These are phyloP conservation scores for Dioscorea alata DNA, from an alignment of 106 monocot genomes.

Conservation along the genomic window DNA sequence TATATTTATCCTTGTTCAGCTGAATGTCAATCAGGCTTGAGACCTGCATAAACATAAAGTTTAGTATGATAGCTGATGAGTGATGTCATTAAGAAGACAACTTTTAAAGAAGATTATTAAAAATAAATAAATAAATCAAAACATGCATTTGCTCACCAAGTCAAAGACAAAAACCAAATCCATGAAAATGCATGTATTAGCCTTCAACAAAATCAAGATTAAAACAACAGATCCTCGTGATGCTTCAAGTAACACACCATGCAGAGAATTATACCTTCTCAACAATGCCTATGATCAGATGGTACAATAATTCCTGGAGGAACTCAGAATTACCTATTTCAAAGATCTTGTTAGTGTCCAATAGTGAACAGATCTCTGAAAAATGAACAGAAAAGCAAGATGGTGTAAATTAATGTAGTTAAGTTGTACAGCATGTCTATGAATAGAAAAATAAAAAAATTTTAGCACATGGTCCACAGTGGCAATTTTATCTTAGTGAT, in stretches of 20 bases:
- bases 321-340: conserved; percentile 84
- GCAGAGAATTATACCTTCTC: conserved; percentile 43
- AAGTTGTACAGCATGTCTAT: no score
- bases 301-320: conserved; percentile 57
- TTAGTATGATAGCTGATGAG: no score
- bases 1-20: conserved; percentile 74
- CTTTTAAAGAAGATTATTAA: neutral
- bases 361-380: conserved; percentile 77
- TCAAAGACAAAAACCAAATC: conserved; percentile 89
- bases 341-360: conserved; percentile 89
- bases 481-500: no score
- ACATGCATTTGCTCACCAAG: conserved; percentile 47
- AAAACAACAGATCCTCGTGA: neutral
- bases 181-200: conserved; percentile 55
- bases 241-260: neutral
- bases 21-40: conserved; percentile 80
- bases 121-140: neutral
- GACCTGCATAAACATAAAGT: conserved; percentile 31
- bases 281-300: conserved; percentile 46
- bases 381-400: conserved; percentile 1
- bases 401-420: neutral
- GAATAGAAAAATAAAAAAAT: no score
- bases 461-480: no score
- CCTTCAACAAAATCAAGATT: conserved; percentile 39
- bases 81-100: neutral